These are phyloP conservation scores for Apiospora marii DNA, from an alignment of 2,329 filamentous ascomycete genomes.

Conservation along the genomic window DNA sequence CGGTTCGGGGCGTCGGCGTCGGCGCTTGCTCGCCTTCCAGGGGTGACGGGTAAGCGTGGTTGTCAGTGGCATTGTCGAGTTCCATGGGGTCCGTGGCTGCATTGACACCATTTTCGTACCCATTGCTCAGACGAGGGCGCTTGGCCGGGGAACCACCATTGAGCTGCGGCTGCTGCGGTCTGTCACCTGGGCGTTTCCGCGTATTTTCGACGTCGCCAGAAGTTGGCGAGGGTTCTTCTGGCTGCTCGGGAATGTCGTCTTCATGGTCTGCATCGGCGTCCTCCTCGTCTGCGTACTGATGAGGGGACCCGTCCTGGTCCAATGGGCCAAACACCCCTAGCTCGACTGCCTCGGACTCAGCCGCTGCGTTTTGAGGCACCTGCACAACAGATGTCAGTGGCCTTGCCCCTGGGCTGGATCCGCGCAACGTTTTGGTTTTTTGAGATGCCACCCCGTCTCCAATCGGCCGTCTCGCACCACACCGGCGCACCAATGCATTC, in stretches of 20 bases:
- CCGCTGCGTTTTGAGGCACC: slow-evolving; percentile 57
- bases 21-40: slow-evolving; percentile 64
- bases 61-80: slow-evolving; percentile 63
- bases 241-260: slow-evolving; percentile 41
- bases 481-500: slow-evolving; percentile 14
- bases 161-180: slow-evolving; percentile 52
- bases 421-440: slow-evolving; percentile 35
- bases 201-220: slow-evolving; percentile 52
- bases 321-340: slow-evolving; percentile 66
- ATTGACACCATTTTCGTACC: slow-evolving; percentile 55
- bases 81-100: slow-evolving; percentile 65
- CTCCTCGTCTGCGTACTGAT: slow-evolving; percentile 37
- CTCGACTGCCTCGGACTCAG: slow-evolving; percentile 54
- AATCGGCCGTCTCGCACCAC: slow-evolving; percentile 17
- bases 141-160: slow-evolving; percentile 66
- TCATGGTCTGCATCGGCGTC: slow-evolving; percentile 48
- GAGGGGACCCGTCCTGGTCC: slow-evolving; percentile 47
- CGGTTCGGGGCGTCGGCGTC: slow-evolving; percentile 62
- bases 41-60: slow-evolving; percentile 72
- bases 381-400: slow-evolving; percentile 54
- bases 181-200: slow-evolving; percentile 60
- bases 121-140: slow-evolving; percentile 67
- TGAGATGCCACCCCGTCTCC: slow-evolving; percentile 20
- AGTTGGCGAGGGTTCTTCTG: slow-evolving; percentile 36
- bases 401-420: slow-evolving; percentile 37